Base-by-base conservation (phyloP, 495 filamentous ascomycete species). In the Rusavskia elegans region DNA sequence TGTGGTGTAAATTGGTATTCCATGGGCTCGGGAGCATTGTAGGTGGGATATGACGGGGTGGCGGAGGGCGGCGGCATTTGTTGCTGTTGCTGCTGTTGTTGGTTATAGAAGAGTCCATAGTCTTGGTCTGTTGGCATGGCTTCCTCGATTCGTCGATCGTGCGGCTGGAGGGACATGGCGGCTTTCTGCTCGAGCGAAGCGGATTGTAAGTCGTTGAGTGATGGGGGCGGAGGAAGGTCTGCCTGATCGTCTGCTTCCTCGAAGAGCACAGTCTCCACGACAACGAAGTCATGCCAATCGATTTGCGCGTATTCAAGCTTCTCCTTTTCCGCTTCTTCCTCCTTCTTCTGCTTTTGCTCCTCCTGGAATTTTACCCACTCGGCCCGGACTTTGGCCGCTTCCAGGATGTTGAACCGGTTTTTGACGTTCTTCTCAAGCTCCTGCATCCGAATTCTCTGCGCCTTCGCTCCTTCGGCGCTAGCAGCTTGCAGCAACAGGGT, bases 211-310 rank as follows among this genome's bases (percentile, higher is more conserved):
- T 97, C 90, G 49, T 81, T 83, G 17, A 94, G 80, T 1, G 85
- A 87, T 11, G 87, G 89, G 2, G 92, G 92, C 3, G 89, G 83
- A 25, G 92, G 89, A 5, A 97, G 80, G 39, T 90, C 81, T 16
- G 80, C 76, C 58, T 88, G 78, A 55, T 95, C 89, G 65, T 97
- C 92, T 41, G 75, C 74, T 57, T 95, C 93, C 50, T 79, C 87
- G 67, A 98, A 98, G 27, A 84, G 68, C n/a, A 97, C 87, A 2
- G 90, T 96, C 67, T 96, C 92, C 21, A 96, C 89, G 27, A 98
- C 82, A 23, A 89, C 83, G 57, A 97, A 97, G 65, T 97, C 92
- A 59, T 95, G 88, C 92, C 92, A 98, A 63, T 98, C 92, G 57
- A 98, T 92, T 60, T 90, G 83, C 9, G 85, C 82, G 61, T 90